Percentiles rank a stretch among this genome's conserved stretches.
Evolutionary conservation across 2,329 filamentous ascomycete species (phyloP).

Genomic region (Ophiostoma quercus): DNA sequence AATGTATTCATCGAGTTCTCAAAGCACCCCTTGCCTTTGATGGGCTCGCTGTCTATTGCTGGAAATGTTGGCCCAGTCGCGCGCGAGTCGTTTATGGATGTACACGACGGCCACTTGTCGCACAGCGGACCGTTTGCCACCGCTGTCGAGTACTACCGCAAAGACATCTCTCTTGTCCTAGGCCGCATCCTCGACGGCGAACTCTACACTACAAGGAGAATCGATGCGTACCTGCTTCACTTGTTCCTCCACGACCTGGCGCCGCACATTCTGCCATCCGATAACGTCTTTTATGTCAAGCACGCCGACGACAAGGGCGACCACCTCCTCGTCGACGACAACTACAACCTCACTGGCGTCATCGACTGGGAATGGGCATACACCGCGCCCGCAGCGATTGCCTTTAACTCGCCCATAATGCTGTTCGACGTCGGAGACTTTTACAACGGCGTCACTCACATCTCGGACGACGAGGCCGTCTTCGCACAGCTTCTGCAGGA

Average conservation of each 20-base stretch:
- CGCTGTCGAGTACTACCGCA: neutral
- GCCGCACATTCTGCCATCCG: neutral
- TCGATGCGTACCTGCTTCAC: constrained; percentile 17
- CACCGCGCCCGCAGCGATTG: neutral
- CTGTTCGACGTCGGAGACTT: neutral
- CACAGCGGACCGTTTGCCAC: neutral
- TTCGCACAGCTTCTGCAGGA: neutral
- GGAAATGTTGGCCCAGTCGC: too few relatives aligned
- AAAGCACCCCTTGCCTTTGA: neutral
- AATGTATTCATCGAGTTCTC: neutral
- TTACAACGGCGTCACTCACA: neutral
- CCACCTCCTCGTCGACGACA: neutral
- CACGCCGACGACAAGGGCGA: constrained; percentile 16
- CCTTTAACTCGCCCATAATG: neutral
- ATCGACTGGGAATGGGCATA: constrained; percentile 18
- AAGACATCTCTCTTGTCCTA: neutral
- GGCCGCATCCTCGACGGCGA: neutral
- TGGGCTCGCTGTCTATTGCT: neutral
- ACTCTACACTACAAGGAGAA: neutral
- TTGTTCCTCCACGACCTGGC: neutral
- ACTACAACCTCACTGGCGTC: too few relatives aligned
- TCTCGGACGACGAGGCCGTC: neutral
- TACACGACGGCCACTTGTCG: neutral
- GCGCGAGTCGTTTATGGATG: neutral
- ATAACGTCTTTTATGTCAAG: constrained; percentile 13